Conservation (phyloP, 306 rosid species). For the Luffa acutangula region DNA sequence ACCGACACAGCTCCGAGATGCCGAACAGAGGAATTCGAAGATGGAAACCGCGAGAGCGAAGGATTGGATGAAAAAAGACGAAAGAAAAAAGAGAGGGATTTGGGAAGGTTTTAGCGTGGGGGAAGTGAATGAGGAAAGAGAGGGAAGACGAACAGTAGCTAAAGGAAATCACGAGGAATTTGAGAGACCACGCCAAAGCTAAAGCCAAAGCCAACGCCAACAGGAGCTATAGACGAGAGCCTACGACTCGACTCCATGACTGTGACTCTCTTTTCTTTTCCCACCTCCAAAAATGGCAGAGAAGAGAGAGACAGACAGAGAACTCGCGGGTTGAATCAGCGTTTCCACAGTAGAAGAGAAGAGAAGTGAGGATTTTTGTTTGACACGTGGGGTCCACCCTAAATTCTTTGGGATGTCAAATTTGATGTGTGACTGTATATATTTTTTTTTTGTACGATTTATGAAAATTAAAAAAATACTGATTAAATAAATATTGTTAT, state of each 20-base stretch:
- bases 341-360: neutral
- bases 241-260: neutral
- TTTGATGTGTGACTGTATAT: neutral
- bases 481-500: neutral
- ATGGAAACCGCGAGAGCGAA: neutral
- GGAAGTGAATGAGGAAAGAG: constrained; percentile 18
- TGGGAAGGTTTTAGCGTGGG: constrained; percentile 12
- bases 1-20: neutral
- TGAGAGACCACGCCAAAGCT: constrained; percentile 19
- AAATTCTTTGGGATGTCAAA: neutral
- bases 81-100: constrained; percentile 21
- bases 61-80: neutral
- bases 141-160: constrained; percentile 3
- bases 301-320: neutral
- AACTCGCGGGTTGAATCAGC: neutral
- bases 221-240: constrained; percentile 3
- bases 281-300: constrained; percentile 24
- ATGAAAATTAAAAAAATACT: neutral
- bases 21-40: neutral
- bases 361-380: neutral
- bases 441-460: neutral
- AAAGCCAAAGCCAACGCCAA: neutral
- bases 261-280: constrained; percentile 9
- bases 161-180: constrained; percentile 59
- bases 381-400: constrained; percentile 1